Evolutionary conservation across 768 basidiomycete species (phyloP).

Genomic region (Tulasnella sp.): DNA sequence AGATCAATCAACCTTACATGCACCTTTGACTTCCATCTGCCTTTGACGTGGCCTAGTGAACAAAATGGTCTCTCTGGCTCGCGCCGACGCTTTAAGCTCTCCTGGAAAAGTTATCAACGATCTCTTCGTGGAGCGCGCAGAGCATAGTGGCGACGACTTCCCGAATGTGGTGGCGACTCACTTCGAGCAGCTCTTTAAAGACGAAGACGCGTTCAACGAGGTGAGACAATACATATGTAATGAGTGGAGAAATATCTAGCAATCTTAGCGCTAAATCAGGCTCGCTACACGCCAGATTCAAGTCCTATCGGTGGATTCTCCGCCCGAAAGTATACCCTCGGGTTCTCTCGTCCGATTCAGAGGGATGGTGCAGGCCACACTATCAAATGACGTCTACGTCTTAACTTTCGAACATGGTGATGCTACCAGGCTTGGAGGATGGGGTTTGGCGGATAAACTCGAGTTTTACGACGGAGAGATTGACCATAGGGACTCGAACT

Average conservation of each 20-base stretch:
- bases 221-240: constrained; percentile 21
- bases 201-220: constrained; percentile 33
- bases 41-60: not conserved
- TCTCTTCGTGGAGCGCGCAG: constrained; percentile 31
- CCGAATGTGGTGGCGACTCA: constrained; percentile 35
- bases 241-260: not conserved
- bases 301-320: constrained; percentile 34
- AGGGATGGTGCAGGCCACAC: constrained; percentile 64
- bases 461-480: constrained; percentile 23
- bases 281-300: constrained; percentile 40
- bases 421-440: constrained; percentile 50
- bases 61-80: constrained; percentile 43
- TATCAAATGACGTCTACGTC: constrained; percentile 62
- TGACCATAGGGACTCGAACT: constrained; percentile 33
- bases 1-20: no score
- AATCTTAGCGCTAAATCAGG: not conserved
- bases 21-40: no score
- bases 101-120: constrained; percentile 40
- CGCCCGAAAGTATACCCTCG: constrained; percentile 39
- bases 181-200: constrained; percentile 37
- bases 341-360: constrained; percentile 60
- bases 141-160: constrained; percentile 25
- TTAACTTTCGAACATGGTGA: constrained; percentile 27
- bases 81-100: constrained; percentile 39
- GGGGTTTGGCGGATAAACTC: constrained; percentile 45